Evolutionary conservation across 768 basidiomycete genomes (phyloP).

Genomic region (Hebeloma cylindrosporum): DNA sequence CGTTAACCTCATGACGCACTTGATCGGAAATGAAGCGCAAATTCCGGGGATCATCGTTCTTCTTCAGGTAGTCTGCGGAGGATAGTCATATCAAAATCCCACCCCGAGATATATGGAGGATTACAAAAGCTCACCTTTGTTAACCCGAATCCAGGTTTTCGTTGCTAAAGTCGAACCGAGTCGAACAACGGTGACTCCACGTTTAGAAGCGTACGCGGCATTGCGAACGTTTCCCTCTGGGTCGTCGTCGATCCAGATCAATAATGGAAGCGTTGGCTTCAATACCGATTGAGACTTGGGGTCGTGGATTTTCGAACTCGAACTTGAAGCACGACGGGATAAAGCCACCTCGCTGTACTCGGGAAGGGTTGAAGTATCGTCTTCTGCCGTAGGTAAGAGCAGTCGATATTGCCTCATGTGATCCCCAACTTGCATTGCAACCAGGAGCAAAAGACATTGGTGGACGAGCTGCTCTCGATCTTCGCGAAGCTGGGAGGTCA

Average conservation of each 20-base stretch:
- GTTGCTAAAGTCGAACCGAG: constrained; percentile 21
- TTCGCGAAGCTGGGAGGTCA: constrained; percentile 15
- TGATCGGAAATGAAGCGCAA: constrained; percentile 17
- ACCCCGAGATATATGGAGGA: neutral
- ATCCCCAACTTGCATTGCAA: constrained; percentile 17
- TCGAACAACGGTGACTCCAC: constrained; percentile 23
- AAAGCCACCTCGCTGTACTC: too few species aligned
- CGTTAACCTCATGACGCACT: constrained; percentile 5
- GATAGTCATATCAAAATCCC: too few species aligned
- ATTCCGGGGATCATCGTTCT: constrained; percentile 9
- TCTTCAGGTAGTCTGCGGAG: constrained; percentile 7
- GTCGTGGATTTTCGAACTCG: constrained; percentile 3
- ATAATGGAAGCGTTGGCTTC: too few species aligned
- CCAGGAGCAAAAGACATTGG: constrained; percentile 14
- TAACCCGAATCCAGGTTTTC: constrained; percentile 28
- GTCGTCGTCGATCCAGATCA: constrained; percentile 30
- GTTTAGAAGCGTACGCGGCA: constrained; percentile 17
- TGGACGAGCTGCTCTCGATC: constrained; percentile 16
- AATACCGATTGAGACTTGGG: too few species aligned
- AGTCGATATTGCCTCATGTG: constrained; percentile 17
- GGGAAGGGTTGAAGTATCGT: constrained; percentile 1
- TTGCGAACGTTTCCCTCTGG: constrained; percentile 14
- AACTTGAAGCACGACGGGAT: too few species aligned
- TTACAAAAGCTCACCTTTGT: constrained; percentile 17
- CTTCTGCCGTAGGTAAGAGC: constrained; percentile 8